Evolutionary conservation across 208 protist species (phyloP), one percentile per base, ranked within the genome.

Genomic region (Leishmania aethiopica): DNA sequence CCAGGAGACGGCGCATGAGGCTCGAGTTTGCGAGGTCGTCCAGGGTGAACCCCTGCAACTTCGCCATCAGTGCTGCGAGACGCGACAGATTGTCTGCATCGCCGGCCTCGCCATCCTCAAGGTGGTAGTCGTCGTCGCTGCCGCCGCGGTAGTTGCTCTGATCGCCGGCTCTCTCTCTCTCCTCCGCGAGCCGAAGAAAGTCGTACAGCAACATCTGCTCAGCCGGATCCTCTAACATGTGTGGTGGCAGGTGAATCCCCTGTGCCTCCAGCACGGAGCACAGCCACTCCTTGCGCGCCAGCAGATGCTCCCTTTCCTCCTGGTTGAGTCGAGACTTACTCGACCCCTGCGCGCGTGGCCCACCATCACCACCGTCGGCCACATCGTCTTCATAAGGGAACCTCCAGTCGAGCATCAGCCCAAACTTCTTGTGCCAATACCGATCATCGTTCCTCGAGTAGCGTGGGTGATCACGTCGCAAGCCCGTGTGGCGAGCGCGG

Each of bases 11-110:
- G 62, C 75, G 60, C 89, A 92, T 90, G 28, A 93, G 86, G 79
- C 87, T 88, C 25, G 88, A 91, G 78, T 87, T 37, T 35, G 93
- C 88, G 45, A 94, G 89, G 28, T 88, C 86, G 40, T 93, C 89
- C 2, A 95, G 80, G 42, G 88, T 87, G 80, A 91, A 94, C 42
- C 78, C 79, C 8, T 87, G 57, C 15, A 84, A 84, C 76, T 91
- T 88, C 25, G 86, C 91, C 22, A 97, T 85, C 45, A 97, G 76
- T 11, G 84, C 81, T 75, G 84, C 82, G 45, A 92, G 83, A 59
- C 84, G 84, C 1, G 88, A 85, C 22, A 87, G 55, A 60, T 80
- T 75, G 25, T 80, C 78, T 32, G 45, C 78, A 62, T 85, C 84
- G 28, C 83, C 83, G 10, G 85, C 90, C 13, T 91, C 89, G 28